Evolutionary conservation across 1,284 basidiomycete species (phyloP).

Genomic region (Tranzscheliella williamsii): DNA sequence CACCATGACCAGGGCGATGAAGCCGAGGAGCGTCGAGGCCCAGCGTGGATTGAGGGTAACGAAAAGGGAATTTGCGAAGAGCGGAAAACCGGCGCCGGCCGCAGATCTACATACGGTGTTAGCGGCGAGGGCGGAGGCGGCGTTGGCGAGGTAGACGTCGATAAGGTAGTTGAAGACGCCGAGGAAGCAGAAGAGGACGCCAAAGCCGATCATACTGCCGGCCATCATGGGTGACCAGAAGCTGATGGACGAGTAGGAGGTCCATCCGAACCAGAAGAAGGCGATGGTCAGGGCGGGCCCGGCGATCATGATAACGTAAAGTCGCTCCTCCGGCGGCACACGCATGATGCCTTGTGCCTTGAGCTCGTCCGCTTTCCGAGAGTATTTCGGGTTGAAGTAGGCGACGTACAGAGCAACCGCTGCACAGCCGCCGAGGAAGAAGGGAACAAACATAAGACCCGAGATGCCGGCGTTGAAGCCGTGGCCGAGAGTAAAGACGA

Average conservation of each 20-base stretch:
- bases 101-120: slow-evolving; percentile 72
- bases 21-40: slow-evolving; percentile 75
- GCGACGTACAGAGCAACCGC: slow-evolving; percentile 36
- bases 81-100: slow-evolving; percentile 67
- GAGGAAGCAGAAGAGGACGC: slow-evolving; percentile 68
- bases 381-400: slow-evolving; percentile 48
- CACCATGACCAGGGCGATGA: slow-evolving; percentile 70
- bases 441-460: slow-evolving; percentile 59
- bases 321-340: slow-evolving; percentile 54
- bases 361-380: slow-evolving; percentile 32
- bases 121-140: slow-evolving; percentile 67
- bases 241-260: slow-evolving; percentile 52
- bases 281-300: slow-evolving; percentile 60
- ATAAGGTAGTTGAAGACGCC: slow-evolving; percentile 64
- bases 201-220: slow-evolving; percentile 62
- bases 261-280: slow-evolving; percentile 62
- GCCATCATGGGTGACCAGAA: slow-evolving; percentile 65
- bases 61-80: slow-evolving; percentile 66
- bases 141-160: slow-evolving; percentile 65
- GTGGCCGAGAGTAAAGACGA: slow-evolving; percentile 57
- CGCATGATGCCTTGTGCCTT: slow-evolving; percentile 39
- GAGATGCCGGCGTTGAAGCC: slow-evolving; percentile 50
- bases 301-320: slow-evolving; percentile 52
- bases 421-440: slow-evolving; percentile 52
- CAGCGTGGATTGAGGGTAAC: slow-evolving; percentile 71